Conservation (phyloP, 805 yeast genomes). For the Komagataella mondaviorum region DNA sequence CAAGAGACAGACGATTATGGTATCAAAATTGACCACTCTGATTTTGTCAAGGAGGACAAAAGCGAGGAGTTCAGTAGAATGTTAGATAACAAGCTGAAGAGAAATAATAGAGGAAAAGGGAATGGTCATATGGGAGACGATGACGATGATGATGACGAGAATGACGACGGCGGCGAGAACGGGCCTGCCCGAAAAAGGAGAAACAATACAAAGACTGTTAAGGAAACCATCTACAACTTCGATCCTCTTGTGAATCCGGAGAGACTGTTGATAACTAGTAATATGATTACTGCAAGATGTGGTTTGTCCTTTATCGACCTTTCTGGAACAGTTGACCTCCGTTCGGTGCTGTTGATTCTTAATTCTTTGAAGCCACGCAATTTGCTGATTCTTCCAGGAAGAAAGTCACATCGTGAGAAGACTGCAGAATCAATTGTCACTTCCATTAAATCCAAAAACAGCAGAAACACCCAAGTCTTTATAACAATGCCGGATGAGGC, state of each 20-base stretch:
- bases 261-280: conserved; percentile 20
- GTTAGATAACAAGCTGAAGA: background rate
- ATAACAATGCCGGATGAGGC: background rate
- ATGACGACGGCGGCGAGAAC: conserved; percentile 17
- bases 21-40: conserved; percentile 50
- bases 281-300: conserved; percentile 44
- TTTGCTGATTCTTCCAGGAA: conserved; percentile 31
- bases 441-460: background rate
- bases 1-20: conserved; percentile 82
- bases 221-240: conserved; percentile 16
- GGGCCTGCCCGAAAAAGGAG: conserved; percentile 10
- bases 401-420: conserved; percentile 4
- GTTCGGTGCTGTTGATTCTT: conserved; percentile 68
- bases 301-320: conserved; percentile 67
- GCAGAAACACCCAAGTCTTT: background rate
- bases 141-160: conserved; percentile 10
- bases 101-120: conserved; percentile 9
- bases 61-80: conserved; percentile 18
- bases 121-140: conserved; percentile 8
- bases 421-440: background rate
- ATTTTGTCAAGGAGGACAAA: conserved; percentile 43
- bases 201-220: conserved; percentile 9
- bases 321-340: conserved; percentile 70
- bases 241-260: conserved; percentile 42
- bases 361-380: conserved; percentile 71